Conservation (phyloP, 371 early-diverging fungal species). For the Mortierella sp. region DNA sequence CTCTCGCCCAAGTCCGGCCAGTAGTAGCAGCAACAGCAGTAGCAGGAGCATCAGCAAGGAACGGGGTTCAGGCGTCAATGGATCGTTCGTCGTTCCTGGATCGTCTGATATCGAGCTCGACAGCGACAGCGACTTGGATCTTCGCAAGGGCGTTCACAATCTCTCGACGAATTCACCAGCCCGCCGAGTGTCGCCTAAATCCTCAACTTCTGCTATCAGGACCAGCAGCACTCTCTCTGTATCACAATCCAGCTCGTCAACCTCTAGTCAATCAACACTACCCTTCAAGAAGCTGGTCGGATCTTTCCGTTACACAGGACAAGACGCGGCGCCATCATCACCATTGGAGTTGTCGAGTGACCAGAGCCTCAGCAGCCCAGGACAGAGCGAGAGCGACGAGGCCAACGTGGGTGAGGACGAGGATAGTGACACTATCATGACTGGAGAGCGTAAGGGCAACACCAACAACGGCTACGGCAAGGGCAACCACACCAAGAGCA, state of each 20-base stretch:
- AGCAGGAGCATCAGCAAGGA: conserved; percentile 4
- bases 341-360: conserved; percentile 19
- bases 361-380: conserved; percentile 31
- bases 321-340: conserved; percentile 23
- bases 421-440: conserved; percentile 19
- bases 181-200: conserved; percentile 12
- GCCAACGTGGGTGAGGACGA: conserved; percentile 11
- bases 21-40: conserved; percentile 12
- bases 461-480: not conserved
- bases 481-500: not conserved
- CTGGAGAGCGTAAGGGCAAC: not conserved
- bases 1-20: not conserved
- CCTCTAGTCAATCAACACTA: conserved; percentile 11
- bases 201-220: not conserved
- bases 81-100: not conserved
- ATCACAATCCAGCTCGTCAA: not conserved
- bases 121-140: conserved; percentile 36
- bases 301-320: conserved; percentile 41
- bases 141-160: conserved; percentile 32
- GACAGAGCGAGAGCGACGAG: conserved; percentile 12
- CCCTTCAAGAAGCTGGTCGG: conserved; percentile 40
- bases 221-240: not conserved
- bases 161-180: conserved; percentile 27
- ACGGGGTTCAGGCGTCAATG: not conserved
- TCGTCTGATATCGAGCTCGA: conserved; percentile 21